Evolutionary conservation across 2,329 filamentous ascomycete genomes (phyloP).

Genomic region (Apiospora pterosperma): DNA sequence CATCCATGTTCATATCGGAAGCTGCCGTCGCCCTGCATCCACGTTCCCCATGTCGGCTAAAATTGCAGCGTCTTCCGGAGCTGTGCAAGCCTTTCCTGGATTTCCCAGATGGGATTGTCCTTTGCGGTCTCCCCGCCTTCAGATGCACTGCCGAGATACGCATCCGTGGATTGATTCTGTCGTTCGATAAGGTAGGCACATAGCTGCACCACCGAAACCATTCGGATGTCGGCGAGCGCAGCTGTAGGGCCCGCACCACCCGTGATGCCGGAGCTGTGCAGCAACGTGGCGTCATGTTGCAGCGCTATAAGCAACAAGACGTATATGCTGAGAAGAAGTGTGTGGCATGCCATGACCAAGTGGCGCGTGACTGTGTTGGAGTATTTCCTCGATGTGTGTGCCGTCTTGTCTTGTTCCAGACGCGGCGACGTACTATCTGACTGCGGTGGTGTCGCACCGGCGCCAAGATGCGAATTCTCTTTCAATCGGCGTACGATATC

Average conservation of each 20-base stretch:
- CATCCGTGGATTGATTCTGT: not conserved
- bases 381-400: not conserved
- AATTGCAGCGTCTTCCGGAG: not conserved
- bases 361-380: not conserved
- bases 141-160: no score
- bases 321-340: not conserved
- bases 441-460: no score
- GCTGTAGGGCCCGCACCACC: not conserved
- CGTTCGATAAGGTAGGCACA: not conserved
- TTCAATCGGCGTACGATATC: not conserved
- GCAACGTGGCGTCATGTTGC: not conserved
- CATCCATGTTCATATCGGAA: no score
- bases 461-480: no score
- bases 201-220: not conserved
- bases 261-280: not conserved
- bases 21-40: no score
- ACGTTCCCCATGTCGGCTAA: no score
- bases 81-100: not conserved
- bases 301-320: not conserved
- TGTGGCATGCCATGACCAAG: not conserved
- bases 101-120: not conserved
- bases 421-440: no score
- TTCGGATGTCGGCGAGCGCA: not conserved
- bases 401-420: no score
- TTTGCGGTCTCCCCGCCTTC: no score